These are phyloP conservation scores for Eimeria praecox DNA, from an alignment of 169 alveolate species.

Conservation along the genomic window DNA sequence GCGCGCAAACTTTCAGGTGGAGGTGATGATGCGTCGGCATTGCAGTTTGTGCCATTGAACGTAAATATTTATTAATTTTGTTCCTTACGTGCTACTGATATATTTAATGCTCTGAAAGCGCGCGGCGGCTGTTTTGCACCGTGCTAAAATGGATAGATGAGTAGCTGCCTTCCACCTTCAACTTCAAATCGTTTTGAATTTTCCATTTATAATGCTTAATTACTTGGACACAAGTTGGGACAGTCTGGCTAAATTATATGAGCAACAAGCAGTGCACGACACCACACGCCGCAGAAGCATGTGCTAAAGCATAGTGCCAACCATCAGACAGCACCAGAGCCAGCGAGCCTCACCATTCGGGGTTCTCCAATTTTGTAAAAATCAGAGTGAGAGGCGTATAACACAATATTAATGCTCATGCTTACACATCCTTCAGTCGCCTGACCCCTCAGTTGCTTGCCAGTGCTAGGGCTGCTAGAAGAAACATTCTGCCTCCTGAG, in stretches of 20 bases:
- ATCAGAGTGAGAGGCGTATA: neutral
- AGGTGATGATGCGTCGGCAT: neutral
- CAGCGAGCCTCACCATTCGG: neutral
- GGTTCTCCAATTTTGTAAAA: too few relatives aligned
- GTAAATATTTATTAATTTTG: neutral
- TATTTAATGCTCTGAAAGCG: neutral
- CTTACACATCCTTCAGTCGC: neutral
- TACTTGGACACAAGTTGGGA: too few relatives aligned
- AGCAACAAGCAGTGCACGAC: neutral
- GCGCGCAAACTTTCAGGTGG: neutral
- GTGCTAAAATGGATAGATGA: neutral
- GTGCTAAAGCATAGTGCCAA: neutral
- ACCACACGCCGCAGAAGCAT: neutral
- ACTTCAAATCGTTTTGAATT: slow-evolving; percentile 33
- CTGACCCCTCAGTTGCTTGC: neutral
- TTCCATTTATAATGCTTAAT: neutral
- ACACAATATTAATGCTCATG: neutral
- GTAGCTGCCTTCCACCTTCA: neutral
- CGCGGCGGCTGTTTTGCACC: neutral
- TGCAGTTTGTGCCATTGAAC: neutral
- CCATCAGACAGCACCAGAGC: neutral
- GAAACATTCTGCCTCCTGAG: neutral
- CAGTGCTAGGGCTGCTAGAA: neutral
- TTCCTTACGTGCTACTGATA: neutral
- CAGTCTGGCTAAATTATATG: neutral